Evolutionary conservation across 768 basidiomycete species (phyloP).

Genomic region (Panellus pusillus): DNA sequence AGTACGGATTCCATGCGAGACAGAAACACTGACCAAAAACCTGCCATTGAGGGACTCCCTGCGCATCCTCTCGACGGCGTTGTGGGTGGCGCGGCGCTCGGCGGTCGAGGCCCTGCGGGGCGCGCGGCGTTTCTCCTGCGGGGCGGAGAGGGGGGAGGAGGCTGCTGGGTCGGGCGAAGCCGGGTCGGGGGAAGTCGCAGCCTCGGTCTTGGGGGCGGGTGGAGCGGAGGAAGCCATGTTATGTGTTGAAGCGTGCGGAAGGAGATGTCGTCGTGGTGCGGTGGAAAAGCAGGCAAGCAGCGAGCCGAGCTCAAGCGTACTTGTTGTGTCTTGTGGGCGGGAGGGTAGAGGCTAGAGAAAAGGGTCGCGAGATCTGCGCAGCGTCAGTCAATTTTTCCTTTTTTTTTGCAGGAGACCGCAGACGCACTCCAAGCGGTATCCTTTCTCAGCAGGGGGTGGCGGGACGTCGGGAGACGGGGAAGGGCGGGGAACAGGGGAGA

Average conservation of each 20-base stretch:
- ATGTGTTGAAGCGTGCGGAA: no score
- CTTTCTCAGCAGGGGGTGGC: constrained; percentile 28
- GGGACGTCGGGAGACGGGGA: constrained; percentile 32
- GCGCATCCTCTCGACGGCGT: constrained; percentile 93
- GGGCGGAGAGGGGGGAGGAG: constrained; percentile 3
- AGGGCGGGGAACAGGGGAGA: constrained; percentile 30
- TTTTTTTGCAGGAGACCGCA: constrained; percentile 16
- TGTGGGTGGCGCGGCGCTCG: constrained; percentile 94
- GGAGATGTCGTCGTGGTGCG: no score
- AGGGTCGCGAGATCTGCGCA: constrained; percentile 87
- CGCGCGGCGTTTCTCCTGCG: constrained; percentile 76
- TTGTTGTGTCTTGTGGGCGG: constrained; percentile 41
- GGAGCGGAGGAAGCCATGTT: no score
- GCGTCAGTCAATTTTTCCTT: constrained; percentile 17
- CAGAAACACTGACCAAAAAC: constrained; percentile 69
- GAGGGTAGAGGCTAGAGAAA: constrained; percentile 64
- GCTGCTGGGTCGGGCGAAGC: neutral
- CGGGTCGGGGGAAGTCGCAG: neutral
- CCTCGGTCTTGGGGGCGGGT: neutral
- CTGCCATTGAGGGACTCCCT: constrained; percentile 91
- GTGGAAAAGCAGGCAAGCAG: constrained; percentile 21
- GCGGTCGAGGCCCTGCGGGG: constrained; percentile 91
- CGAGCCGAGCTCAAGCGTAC: constrained; percentile 77
- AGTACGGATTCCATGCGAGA: neutral
- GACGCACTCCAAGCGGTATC: constrained; percentile 48